Evolutionary conservation across 768 basidiomycete genomes (phyloP).

Genomic region (Tubosaeta brunneosetosa): DNA sequence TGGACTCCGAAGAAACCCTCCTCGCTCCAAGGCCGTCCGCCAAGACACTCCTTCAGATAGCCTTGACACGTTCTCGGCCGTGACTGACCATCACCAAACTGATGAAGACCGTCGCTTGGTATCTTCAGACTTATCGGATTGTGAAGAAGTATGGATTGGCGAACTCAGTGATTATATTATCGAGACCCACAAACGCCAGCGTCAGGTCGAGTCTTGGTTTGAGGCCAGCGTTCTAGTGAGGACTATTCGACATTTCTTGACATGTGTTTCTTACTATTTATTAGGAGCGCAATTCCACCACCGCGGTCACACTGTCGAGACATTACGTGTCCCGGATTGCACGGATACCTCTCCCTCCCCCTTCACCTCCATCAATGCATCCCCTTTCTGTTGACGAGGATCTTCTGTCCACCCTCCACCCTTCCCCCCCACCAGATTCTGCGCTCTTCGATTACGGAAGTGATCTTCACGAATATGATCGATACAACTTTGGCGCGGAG

Average conservation of each 20-base stretch:
- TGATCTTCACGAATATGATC: slow-evolving; percentile 23
- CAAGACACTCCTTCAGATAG: slow-evolving; percentile 27
- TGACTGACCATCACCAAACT: slow-evolving; percentile 21
- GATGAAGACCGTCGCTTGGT: slow-evolving; percentile 43
- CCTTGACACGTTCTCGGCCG: slow-evolving; percentile 14
- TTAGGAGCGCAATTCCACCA: slow-evolving; percentile 66
- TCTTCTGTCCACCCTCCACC: slow-evolving; percentile 31
- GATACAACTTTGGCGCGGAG: slow-evolving; percentile 36
- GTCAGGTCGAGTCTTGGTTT: slow-evolving; percentile 71
- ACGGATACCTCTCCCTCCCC: slow-evolving; percentile 40
- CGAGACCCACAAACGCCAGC: slow-evolving; percentile 69
- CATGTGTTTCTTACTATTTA: slow-evolving; percentile 2
- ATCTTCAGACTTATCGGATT: slow-evolving; percentile 82
- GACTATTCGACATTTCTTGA: background rate
- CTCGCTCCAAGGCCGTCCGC: slow-evolving; percentile 34
- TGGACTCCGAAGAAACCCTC: slow-evolving; percentile 41
- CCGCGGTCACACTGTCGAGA: slow-evolving; percentile 42
- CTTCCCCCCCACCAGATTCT: slow-evolving; percentile 33
- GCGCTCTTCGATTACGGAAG: slow-evolving; percentile 28
- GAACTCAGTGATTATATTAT: slow-evolving; percentile 67
- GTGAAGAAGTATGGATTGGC: slow-evolving; percentile 67
- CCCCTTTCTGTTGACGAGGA: slow-evolving; percentile 33
- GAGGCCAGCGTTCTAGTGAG: slow-evolving; percentile 61
- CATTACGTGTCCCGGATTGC: slow-evolving; percentile 40
- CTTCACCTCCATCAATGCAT: slow-evolving; percentile 33